Conservation (phyloP, 805 yeast genomes). For the Hanseniaspora clermontiae region DNA sequence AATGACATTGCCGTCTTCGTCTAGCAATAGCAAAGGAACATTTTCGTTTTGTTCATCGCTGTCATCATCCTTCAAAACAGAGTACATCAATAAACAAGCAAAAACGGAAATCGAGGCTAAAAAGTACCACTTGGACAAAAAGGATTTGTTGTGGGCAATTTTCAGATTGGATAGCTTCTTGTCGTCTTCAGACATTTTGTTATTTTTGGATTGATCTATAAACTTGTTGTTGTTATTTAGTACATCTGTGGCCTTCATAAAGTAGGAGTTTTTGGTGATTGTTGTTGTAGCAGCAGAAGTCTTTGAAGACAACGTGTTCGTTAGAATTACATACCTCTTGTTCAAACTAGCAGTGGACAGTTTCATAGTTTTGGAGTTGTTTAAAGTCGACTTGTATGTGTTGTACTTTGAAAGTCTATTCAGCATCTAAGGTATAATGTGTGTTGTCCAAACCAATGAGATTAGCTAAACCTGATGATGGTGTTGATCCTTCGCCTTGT, state of each 20-base stretch:
- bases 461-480: no score
- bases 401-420: neutral
- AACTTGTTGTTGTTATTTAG: neutral
- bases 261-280: neutral
- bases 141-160: neutral
- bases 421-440: neutral
- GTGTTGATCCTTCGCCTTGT: no score
- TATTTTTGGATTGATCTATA: neutral
- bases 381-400: neutral
- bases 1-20: slow-evolving; percentile 9
- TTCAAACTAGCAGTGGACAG: neutral
- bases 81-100: slow-evolving; percentile 9
- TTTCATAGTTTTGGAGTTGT: neutral
- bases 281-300: neutral
- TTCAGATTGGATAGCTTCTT: neutral
- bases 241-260: slow-evolving; percentile 8
- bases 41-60: neutral
- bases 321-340: neutral
- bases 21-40: slow-evolving; percentile 3
- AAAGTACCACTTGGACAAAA: slow-evolving; percentile 12
- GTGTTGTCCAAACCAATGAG: no score
- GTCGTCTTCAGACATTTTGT: slow-evolving; percentile 2
- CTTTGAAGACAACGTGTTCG: neutral
- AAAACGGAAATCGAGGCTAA: slow-evolving; percentile 11
- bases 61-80: slow-evolving; percentile 4